Evolutionary conservation across 306 rosid species (phyloP).

Genomic region (Lithocarpus polystachyus): DNA sequence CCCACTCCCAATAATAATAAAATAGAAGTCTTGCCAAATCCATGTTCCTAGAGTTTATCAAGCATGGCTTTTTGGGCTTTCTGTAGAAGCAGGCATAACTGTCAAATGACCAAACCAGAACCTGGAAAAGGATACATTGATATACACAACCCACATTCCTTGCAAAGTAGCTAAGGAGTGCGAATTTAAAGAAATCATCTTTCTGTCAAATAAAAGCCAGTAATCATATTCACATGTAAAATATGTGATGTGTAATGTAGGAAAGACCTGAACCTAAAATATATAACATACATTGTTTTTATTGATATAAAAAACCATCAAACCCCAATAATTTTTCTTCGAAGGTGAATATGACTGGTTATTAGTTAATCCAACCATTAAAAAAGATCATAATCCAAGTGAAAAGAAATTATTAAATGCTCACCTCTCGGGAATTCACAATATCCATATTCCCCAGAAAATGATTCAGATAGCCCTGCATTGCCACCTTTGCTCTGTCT

Average conservation of each 20-base stretch:
- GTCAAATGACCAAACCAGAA: constrained; percentile 4
- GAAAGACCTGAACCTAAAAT: not conserved
- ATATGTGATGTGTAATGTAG: not conserved
- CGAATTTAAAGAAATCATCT: not conserved
- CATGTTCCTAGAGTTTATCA: not conserved
- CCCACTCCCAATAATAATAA: not conserved
- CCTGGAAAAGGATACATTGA: not conserved
- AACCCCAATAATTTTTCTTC: not conserved
- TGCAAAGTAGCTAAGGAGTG: not conserved
- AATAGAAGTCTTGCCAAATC: not conserved
- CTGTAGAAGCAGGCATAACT: not conserved
- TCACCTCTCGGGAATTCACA: constrained; percentile 88
- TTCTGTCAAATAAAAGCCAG: not conserved
- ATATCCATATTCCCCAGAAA: constrained; percentile 79
- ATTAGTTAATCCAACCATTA: not conserved
- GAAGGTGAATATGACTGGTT: not conserved
- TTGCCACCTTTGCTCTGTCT: constrained; percentile 71
- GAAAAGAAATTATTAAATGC: not conserved
- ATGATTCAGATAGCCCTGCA: constrained; percentile 85
- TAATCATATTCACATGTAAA: not conserved
- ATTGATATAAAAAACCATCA: not conserved
- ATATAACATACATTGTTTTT: not conserved
- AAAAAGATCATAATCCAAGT: not conserved
- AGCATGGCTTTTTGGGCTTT: constrained; percentile 5
- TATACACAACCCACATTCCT: not conserved